Percentiles rank a stretch among this genome's conserved stretches.
Evolutionary conservation across 176 grass and related monocot genomes (phyloP).

Genomic region (Urochloa ruziziensis): DNA sequence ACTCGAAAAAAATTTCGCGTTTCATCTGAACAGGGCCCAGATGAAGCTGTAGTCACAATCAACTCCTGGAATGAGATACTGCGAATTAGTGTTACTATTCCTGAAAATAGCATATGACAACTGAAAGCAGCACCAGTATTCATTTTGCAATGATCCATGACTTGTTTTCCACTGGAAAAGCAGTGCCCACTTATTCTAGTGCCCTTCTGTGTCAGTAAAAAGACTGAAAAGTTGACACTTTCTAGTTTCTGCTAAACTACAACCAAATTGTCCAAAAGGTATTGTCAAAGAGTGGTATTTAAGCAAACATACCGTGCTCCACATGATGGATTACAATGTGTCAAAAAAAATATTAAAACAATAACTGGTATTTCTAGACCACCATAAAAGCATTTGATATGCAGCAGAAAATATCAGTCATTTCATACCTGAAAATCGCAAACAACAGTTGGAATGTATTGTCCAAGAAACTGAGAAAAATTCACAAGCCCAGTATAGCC

Average conservation of each 20-base stretch:
- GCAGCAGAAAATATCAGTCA: slow-evolving; percentile 1
- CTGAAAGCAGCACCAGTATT: not conserved
- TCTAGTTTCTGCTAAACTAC: slow-evolving; percentile 1
- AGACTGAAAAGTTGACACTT: not conserved
- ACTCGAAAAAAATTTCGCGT: too few species aligned
- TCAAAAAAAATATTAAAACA: not conserved
- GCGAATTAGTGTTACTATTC: not conserved
- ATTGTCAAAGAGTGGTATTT: not conserved
- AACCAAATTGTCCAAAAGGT: not conserved
- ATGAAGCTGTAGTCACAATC: slow-evolving; percentile 50
- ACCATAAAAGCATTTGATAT: not conserved
- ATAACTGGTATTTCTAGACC: not conserved
- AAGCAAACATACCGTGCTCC: not conserved
- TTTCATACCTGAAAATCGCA: slow-evolving; percentile 48
- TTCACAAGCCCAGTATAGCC: slow-evolving; percentile 12
- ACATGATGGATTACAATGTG: not conserved
- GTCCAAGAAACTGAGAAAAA: slow-evolving; percentile 31
- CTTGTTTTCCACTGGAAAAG: slow-evolving; percentile 25
- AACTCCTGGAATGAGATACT: slow-evolving; percentile 56
- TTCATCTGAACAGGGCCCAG: too few species aligned
- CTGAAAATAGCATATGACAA: slow-evolving; percentile 7
- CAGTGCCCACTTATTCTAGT: not conserved
- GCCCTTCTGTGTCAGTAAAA: not conserved
- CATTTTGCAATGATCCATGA: slow-evolving; percentile 16
- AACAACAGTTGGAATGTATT: slow-evolving; percentile 13